Conservation (phyloP, 2,329 filamentous ascomycete species). For the Colletotrichum sp. region DNA sequence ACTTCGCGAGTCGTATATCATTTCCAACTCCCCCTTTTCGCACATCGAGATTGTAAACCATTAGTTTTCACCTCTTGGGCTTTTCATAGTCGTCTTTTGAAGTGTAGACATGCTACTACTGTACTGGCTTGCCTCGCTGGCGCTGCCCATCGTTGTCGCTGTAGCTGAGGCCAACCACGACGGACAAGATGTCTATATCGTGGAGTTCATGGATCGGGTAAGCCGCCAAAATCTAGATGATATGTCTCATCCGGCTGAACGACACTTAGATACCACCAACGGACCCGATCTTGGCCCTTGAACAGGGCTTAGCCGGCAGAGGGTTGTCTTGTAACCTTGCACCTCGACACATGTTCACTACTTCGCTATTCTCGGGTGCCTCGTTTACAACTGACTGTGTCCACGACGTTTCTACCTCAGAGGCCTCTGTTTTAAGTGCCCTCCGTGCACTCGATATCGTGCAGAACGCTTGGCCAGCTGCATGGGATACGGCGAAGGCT, state of each 20-base stretch:
- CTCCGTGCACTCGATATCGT: not conserved
- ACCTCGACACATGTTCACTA: not conserved
- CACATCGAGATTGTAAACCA: not conserved
- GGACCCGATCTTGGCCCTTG: not conserved
- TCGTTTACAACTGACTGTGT: not conserved
- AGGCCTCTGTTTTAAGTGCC: rapidly evolving
- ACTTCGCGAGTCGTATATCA: not conserved
- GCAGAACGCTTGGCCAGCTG: not conserved
- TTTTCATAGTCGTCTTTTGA: not conserved
- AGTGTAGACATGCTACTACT: not conserved
- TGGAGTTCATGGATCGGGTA: not conserved
- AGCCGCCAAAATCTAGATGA: not conserved
- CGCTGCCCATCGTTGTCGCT: not conserved
- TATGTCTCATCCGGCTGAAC: not conserved
- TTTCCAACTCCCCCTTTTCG: not conserved
- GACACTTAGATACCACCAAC: not conserved
- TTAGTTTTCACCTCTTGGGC: not conserved
- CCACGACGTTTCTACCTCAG: rapidly evolving
- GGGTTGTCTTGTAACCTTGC: not conserved
- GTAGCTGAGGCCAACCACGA: not conserved
- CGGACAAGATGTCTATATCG: not conserved
- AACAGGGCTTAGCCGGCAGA: not conserved
- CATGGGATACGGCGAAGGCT: not conserved
- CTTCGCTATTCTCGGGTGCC: not conserved
- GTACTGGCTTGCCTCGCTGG: not conserved